Percentiles rank a stretch among this genome's conserved stretches.
phyloP scores from a whole-genome alignment of 192 early-diverging fungal genomes.

The Linderina pennispora region DNA sequence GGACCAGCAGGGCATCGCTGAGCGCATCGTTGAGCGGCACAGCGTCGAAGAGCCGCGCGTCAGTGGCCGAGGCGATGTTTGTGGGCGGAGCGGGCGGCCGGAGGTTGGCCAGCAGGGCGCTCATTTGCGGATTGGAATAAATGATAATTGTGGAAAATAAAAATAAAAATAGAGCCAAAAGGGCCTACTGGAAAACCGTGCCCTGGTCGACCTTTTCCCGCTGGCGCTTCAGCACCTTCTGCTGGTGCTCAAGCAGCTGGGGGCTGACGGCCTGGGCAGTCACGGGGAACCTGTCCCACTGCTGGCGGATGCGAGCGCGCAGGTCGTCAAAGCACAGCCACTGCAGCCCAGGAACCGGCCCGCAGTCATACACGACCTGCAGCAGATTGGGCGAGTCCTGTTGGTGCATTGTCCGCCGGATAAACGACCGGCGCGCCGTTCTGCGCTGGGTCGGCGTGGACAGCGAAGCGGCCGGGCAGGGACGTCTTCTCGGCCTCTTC shows the following conservation, averaged over 20 bases:
- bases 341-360: constrained; percentile 11
- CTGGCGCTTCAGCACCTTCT: constrained; percentile 9
- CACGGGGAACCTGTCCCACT: constrained; percentile 53
- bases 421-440: constrained; percentile 29
- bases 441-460: constrained; percentile 17
- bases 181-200: no score
- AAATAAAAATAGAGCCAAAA: background rate
- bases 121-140: no score
- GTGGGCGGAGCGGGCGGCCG: no score
- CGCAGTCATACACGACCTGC: constrained; percentile 59
- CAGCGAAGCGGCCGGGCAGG: constrained; percentile 59
- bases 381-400: constrained; percentile 45
- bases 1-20: constrained; percentile 15
- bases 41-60: constrained; percentile 22
- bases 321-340: constrained; percentile 63
- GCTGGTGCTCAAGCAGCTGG: constrained; percentile 20
- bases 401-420: constrained; percentile 5
- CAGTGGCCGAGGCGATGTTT: constrained; percentile 20
- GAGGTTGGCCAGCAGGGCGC: no score
- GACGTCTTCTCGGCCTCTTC: constrained; percentile 64
- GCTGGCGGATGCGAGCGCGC: constrained; percentile 45
- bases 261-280: constrained; percentile 32
- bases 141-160: no score
- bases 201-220: constrained; percentile 8
- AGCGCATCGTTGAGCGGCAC: constrained; percentile 23